Evolutionary conservation across 306 rosid species (phyloP).

Genomic region (Calophaca sinica): DNA sequence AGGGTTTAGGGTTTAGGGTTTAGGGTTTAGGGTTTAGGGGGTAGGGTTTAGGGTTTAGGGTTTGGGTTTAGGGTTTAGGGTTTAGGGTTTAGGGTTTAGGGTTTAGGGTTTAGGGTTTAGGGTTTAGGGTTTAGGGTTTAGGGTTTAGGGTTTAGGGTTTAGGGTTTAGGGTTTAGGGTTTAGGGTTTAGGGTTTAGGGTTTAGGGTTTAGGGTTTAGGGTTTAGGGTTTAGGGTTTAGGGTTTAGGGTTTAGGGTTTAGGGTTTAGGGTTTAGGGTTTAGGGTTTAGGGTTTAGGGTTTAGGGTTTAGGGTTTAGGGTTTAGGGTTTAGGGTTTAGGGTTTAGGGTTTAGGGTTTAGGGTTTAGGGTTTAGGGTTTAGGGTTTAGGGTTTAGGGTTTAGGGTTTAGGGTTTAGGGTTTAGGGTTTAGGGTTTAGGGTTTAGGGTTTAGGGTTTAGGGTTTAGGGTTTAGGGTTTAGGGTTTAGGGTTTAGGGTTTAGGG

Average conservation of each 20-base stretch:
- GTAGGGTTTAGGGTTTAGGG: no score
- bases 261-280: no score
- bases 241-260: no score
- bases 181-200: not conserved
- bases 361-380: not conserved
- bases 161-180: constrained; percentile 10
- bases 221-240: no score
- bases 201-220: not conserved
- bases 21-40: not conserved
- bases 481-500: no score
- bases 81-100: not conserved
- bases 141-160: not conserved
- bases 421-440: constrained; percentile 1
- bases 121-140: not conserved
- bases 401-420: not conserved
- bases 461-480: constrained; percentile 3
- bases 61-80: not conserved
- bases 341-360: not conserved
- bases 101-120: not conserved
- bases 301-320: not conserved
- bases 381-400: not conserved
- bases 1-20: not conserved
- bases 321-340: not conserved
- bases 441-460: not conserved
- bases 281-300: not conserved